Base-by-base conservation (phyloP, 2,329 filamentous ascomycete genomes). In the Nemania sp. region DNA sequence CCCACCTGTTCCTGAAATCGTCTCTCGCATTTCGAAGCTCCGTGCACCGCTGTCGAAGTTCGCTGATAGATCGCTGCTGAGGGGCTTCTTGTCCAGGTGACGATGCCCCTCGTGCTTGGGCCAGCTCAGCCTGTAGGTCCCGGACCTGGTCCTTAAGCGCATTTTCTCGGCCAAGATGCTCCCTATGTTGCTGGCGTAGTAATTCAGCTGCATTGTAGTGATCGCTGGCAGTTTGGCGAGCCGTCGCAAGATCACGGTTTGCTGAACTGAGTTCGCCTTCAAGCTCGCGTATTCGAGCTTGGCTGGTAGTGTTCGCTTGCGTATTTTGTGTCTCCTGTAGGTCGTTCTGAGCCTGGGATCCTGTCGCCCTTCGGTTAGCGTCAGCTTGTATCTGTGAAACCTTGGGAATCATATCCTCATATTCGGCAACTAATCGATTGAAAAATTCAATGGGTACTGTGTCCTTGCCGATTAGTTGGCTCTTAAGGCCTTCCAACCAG, bases 401-500 rank as follows among this genome's bases (percentile, higher is more conserved):
- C 31, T 39, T 57, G 0, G 31, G 15, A 31, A 65, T 56, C 3
- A 28, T 43, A 0, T 15, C 6, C 41, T 67, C 65, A 23, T 65
- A 41, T 23, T 68, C 56, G 5, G 50, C 52, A 3, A 53, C 60
- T 14, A 68, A 49, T 6, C 61, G 61, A 40, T 67, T 66, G 36
- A 65, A 67, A 33, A 52, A 56, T 4, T 55, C 56, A 2, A 66
- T 61, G 3, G 64, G 61, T 4, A 63, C 61, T 1, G 36, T 11
- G 1, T 47, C 42, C 30, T 61, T 41, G 0, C 61, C 61, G 0
- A 41, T 52, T 1, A 64, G 49, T 14, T 54, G 5, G 4, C 26
- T 4, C 20, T 61, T 65, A 2, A 61, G 22, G 20, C 47, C 50
- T 5, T 61, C 56, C 8, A 66, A 53, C 64, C 62, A 67, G 3